These are phyloP conservation scores for Geum urbanum DNA, from an alignment of 306 rosid species.

Conservation along the genomic window DNA sequence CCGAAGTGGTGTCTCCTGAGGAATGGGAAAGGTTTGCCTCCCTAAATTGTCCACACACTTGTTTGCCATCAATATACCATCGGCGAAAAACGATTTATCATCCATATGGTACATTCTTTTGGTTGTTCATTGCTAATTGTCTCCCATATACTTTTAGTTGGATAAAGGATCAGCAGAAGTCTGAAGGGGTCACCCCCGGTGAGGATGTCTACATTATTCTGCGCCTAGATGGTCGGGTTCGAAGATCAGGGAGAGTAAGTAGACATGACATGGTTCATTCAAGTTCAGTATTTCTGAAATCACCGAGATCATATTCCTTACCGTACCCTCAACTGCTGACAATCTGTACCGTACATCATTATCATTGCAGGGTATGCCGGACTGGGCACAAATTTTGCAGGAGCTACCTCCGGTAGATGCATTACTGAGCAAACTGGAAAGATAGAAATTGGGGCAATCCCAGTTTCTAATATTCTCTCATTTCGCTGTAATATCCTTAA, in stretches of 20 bases:
- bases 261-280: neutral
- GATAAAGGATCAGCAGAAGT: slow-evolving; percentile 83
- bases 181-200: slow-evolving; percentile 86
- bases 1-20: slow-evolving; percentile 73
- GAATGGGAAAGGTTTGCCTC: slow-evolving; percentile 87
- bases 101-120: neutral
- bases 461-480: neutral
- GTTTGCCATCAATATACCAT: neutral
- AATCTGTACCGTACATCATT: neutral
- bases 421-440: slow-evolving; percentile 83
- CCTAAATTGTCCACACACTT: slow-evolving; percentile 16
- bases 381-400: slow-evolving; percentile 73
- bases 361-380: slow-evolving; percentile 88
- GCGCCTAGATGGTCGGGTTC: slow-evolving; percentile 91
- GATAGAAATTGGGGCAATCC: slow-evolving; percentile 28
- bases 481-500: neutral
- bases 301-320: neutral
- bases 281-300: neutral
- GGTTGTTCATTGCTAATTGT: neutral
- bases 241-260: slow-evolving; percentile 93
- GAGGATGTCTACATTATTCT: slow-evolving; percentile 88
- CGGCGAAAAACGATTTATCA: neutral
- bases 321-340: neutral
- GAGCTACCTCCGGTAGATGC: slow-evolving; percentile 94
- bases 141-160: slow-evolving; percentile 55